Percentiles rank a stretch among this genome's conserved stretches.
Conservation (phyloP, 1,284 basidiomycete species). For the Cryptococcus maquisensis region DNA sequence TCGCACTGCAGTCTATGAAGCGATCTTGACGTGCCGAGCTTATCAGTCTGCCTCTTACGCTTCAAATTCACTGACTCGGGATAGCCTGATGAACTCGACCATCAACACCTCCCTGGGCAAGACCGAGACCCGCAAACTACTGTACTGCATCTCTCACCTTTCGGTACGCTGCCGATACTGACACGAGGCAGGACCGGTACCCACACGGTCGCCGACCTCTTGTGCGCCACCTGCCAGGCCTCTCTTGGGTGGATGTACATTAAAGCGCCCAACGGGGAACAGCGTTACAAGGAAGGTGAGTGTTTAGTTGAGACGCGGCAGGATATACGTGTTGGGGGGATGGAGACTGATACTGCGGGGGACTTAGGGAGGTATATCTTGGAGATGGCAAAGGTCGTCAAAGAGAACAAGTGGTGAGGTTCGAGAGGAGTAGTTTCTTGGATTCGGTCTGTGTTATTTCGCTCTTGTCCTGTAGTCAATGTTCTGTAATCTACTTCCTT, state of each 20-base stretch:
- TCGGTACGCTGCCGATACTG: not conserved
- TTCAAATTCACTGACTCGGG: not conserved
- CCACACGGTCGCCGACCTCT: constrained; percentile 47
- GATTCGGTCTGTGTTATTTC: no score
- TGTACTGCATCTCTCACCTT: constrained; percentile 19
- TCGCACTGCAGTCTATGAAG: no score
- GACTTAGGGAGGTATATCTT: constrained; percentile 43
- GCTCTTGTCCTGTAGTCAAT: no score
- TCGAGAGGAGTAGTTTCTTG: no score
- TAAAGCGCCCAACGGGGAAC: constrained; percentile 43
- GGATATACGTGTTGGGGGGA: no score
- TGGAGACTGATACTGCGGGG: not conserved
- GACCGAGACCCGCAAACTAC: constrained; percentile 40
- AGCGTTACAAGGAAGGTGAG: constrained; percentile 49
- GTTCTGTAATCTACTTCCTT: no score
- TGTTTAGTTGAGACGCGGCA: no score
- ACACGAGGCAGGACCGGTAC: constrained; percentile 38
- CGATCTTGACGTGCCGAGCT: not conserved
- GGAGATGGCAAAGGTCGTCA: constrained; percentile 50
- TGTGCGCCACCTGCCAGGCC: constrained; percentile 37
- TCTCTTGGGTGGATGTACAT: constrained; percentile 48
- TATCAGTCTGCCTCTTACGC: not conserved
- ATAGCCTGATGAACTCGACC: constrained; percentile 46
- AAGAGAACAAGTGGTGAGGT: constrained; percentile 50
- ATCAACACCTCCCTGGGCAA: constrained; percentile 47